Conservation (phyloP, 495 filamentous ascomycete species). For the Platismatia glauca region DNA sequence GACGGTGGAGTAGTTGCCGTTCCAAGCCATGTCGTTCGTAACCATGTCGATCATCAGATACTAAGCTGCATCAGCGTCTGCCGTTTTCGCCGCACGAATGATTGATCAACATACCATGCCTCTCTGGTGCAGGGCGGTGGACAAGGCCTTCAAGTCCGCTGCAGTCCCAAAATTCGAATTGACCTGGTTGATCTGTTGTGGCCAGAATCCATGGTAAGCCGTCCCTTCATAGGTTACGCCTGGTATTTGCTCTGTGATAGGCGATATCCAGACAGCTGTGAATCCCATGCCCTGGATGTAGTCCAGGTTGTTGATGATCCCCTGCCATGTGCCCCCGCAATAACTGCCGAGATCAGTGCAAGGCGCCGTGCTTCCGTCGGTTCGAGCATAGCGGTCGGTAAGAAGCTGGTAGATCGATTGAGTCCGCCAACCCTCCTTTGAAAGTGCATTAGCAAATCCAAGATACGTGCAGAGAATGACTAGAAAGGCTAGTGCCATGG, state of each 20-base stretch:
- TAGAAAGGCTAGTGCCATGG: neutral
- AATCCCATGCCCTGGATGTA: slow-evolving; percentile 70
- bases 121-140: slow-evolving; percentile 49
- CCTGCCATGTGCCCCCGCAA: slow-evolving; percentile 69
- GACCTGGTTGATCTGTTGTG: slow-evolving; percentile 54
- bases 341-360: slow-evolving; percentile 47
- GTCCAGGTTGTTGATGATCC: slow-evolving; percentile 54
- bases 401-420: slow-evolving; percentile 67
- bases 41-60: slow-evolving; percentile 74
- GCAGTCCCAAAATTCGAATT: slow-evolving; percentile 59
- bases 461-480: neutral
- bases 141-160: slow-evolving; percentile 54
- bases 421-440: slow-evolving; percentile 43
- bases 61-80: slow-evolving; percentile 18
- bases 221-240: slow-evolving; percentile 42
- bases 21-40: slow-evolving; percentile 67
- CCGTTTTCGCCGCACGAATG: neutral
- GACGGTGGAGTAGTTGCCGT: slow-evolving; percentile 43
- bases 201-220: slow-evolving; percentile 73
- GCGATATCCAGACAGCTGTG: slow-evolving; percentile 76
- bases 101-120: slow-evolving; percentile 35
- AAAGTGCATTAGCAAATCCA: neutral
- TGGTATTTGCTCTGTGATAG: slow-evolving; percentile 54
- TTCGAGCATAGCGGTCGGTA: slow-evolving; percentile 66
- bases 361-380: slow-evolving; percentile 53